Evolutionary conservation across 2,329 filamentous ascomycete species (phyloP), one percentile per base, ranked within the genome.

Genomic region (Diaporthe citri): DNA sequence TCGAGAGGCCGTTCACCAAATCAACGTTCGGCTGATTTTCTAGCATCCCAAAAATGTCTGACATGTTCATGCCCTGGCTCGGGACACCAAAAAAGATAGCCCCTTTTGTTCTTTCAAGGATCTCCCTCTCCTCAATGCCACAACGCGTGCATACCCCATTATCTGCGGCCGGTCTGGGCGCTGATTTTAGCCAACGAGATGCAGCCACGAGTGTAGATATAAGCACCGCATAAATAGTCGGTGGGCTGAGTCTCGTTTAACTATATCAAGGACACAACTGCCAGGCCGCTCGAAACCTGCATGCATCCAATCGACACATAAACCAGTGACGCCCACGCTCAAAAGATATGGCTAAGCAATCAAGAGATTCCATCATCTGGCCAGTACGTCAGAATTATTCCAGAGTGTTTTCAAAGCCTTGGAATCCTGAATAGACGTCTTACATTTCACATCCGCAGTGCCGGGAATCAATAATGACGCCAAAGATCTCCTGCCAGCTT

Each of bases 321-420:
- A n/a, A 12, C 0, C 10, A 4, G 7, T 48, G 46, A n/a, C 17
- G 3, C 46, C 10, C 20, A n/a, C 9, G 20, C 20, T 10, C 20
- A 43, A 43, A 48, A 48, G 17, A n/a, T 1, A 48, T 48, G 46
- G 20, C 46, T 48, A 22, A 48, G 3, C 36, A 39, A 15, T 39
- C 57, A 41, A 28, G 13, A 43, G 1, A 43, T 5, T 2, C 36
- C 13, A 62, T 0, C 13, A 10, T 28, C 36, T 43, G 13, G 36
- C 57, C n/a, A 7, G 36, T 60, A 62, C 15, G 57, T 31, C 57
- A 10, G 3, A 20, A 2, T 20, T 2, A 3, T 17, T 43, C 3
- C 17, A 0, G 31, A 22, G 3, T 62, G 36, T 10, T 2, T 10
- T 28, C 0, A 12, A 20, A 36, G 15, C 2, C 0, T 43, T 28